A percentile compares a stretch with the other conserved stretches of the same genome.
Conservation (phyloP, 179 eudicot genomes). For the Heliamphora pulchella region DNA sequence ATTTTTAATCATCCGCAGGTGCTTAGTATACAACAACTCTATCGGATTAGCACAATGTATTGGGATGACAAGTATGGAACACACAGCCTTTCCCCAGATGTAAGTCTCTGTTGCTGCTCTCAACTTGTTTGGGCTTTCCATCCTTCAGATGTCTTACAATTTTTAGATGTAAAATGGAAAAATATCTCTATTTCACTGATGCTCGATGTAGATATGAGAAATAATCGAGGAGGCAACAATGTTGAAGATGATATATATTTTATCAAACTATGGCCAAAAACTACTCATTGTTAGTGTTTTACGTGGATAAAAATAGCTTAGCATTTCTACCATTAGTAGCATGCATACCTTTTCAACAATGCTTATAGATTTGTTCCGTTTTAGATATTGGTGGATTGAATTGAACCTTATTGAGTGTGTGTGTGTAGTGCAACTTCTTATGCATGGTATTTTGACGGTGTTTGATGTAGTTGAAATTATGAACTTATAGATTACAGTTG, state of each 20-base stretch:
- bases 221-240: neutral
- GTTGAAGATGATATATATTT: neutral
- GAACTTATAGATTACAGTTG: no score
- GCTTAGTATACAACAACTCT: constrained; percentile 86
- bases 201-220: neutral
- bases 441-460: neutral
- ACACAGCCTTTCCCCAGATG: constrained; percentile 79
- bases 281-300: neutral
- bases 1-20: constrained; percentile 41
- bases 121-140: neutral
- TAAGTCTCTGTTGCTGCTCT: constrained; percentile 32
- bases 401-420: neutral
- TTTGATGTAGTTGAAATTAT: no score
- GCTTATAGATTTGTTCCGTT: neutral
- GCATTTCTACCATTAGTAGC: neutral
- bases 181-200: neutral
- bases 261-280: neutral
- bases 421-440: neutral
- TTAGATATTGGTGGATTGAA: neutral
- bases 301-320: neutral
- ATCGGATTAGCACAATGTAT: constrained; percentile 90
- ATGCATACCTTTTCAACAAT: neutral
- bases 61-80: constrained; percentile 96
- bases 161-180: neutral
- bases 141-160: neutral